Conservation (phyloP, 768 basidiomycete species). For the Russula ochroleuca region DNA sequence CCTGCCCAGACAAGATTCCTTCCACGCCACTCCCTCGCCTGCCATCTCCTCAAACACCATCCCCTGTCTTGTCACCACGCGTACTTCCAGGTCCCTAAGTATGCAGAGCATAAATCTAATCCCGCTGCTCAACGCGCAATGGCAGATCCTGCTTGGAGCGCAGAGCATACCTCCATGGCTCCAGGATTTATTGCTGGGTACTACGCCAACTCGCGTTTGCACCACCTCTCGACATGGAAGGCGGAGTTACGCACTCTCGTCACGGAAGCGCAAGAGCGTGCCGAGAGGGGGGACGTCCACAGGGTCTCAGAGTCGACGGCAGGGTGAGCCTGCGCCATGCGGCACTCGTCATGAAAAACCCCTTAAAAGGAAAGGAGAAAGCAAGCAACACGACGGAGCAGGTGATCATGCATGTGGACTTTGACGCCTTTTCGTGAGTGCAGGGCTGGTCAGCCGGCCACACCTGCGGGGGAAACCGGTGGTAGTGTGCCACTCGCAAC, state of each 20-base stretch:
- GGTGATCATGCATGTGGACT: constrained; percentile 90
- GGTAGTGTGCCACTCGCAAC: constrained; percentile 94
- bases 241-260: constrained; percentile 80
- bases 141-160: constrained; percentile 81
- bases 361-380: constrained; percentile 56
- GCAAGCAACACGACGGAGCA: constrained; percentile 48
- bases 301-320: constrained; percentile 28
- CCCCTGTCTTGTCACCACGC: constrained; percentile 42
- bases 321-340: constrained; percentile 37
- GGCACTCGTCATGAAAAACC: constrained; percentile 47
- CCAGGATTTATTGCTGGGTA: constrained; percentile 78
- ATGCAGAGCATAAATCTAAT: constrained; percentile 68
- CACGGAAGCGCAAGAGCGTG: constrained; percentile 69
- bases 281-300: constrained; percentile 41
- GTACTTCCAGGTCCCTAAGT: constrained; percentile 51
- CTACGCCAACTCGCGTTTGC: constrained; percentile 79
- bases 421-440: constrained; percentile 97
- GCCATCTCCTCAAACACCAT: constrained; percentile 39
- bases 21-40: constrained; percentile 10
- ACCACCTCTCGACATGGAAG: constrained; percentile 90
- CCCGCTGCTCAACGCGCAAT: constrained; percentile 71
- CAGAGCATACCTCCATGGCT: constrained; percentile 80
- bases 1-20: background rate
- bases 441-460: constrained; percentile 75
- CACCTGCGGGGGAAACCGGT: constrained; percentile 83